A percentile compares a stretch with the other conserved stretches of the same genome.
These are phyloP conservation scores for Caryocar brasiliense DNA, from an alignment of 441 rosid species.

Conservation along the genomic window DNA sequence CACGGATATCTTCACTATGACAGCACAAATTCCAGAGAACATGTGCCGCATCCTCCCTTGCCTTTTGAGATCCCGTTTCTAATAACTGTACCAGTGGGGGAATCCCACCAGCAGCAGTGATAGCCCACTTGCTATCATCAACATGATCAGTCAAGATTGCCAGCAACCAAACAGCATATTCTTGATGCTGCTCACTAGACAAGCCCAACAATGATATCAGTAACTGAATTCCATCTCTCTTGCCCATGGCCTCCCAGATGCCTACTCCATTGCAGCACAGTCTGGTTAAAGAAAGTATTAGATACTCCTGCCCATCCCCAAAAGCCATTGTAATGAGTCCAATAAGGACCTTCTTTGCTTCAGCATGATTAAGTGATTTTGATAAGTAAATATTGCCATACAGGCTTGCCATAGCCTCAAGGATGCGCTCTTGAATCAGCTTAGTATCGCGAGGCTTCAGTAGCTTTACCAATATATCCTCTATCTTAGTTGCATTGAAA, in stretches of 20 bases:
- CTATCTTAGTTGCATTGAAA: conserved; percentile 49
- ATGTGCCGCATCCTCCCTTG: conserved; percentile 73
- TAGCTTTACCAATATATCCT: conserved; percentile 48
- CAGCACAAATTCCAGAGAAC: conserved; percentile 69
- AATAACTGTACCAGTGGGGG: conserved; percentile 78
- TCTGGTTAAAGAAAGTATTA: conserved; percentile 49
- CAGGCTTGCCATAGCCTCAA: conserved; percentile 87
- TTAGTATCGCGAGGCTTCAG: conserved; percentile 63
- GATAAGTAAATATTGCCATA: conserved; percentile 55
- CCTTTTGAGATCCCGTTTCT: conserved; percentile 70
- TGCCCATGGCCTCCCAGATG: conserved; percentile 74
- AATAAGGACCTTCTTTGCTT: conserved; percentile 62
- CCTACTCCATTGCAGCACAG: conserved; percentile 43
- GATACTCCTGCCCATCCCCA: conserved; percentile 46
- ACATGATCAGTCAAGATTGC: conserved; percentile 69
- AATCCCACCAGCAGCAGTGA: conserved; percentile 92
- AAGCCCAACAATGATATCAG: conserved; percentile 68
- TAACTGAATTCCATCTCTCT: conserved; percentile 77
- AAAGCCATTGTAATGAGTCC: conserved; percentile 63
- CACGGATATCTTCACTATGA: conserved; percentile 79
- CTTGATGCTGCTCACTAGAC: conserved; percentile 81
- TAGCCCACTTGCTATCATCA: conserved; percentile 94
- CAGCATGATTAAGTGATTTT: conserved; percentile 42
- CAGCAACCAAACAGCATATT: conserved; percentile 58
- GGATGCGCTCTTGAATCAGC: conserved; percentile 68